A percentile compares a stretch with the other conserved stretches of the same genome.
phyloP scores from a whole-genome alignment of 2,329 filamentous ascomycete genomes.

The Cytospora chrysosperma region DNA sequence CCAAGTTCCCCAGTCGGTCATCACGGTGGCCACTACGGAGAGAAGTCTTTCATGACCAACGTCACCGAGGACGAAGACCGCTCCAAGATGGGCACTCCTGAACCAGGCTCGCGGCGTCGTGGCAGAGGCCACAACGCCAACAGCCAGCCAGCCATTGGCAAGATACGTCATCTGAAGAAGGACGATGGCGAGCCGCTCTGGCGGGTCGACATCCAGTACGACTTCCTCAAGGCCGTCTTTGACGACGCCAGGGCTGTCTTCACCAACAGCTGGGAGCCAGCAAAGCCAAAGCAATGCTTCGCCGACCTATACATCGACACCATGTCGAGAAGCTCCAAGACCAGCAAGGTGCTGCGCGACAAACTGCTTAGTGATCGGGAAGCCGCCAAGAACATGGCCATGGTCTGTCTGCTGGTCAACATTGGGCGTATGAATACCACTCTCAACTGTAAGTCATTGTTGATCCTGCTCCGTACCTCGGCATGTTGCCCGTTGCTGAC shows the following conservation, averaged over 20 bases:
- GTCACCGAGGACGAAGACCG: slow-evolving; percentile 50
- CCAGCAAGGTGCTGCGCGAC: slow-evolving; percentile 96
- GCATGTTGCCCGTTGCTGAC: slow-evolving; percentile 29
- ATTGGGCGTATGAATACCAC: slow-evolving; percentile 99
- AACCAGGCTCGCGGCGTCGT: slow-evolving; percentile 35
- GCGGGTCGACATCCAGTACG: slow-evolving; percentile 85
- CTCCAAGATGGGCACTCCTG: slow-evolving; percentile 42
- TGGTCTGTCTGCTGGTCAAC: slow-evolving; percentile 97
- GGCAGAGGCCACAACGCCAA: slow-evolving; percentile 32
- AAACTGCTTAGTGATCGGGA: slow-evolving; percentile 90
- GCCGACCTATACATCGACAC: slow-evolving; percentile 97
- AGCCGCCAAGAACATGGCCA: slow-evolving; percentile 96
- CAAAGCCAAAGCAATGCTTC: slow-evolving; percentile 69
- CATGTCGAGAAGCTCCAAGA: slow-evolving; percentile 98
- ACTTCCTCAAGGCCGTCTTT: slow-evolving; percentile 79
- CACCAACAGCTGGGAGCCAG: slow-evolving; percentile 81
- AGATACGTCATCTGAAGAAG: slow-evolving; percentile 84
- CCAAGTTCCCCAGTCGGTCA: slow-evolving; percentile 45
- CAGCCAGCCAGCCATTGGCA: slow-evolving; percentile 48
- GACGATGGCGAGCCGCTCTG: slow-evolving; percentile 85
- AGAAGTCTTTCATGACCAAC: slow-evolving; percentile 49
- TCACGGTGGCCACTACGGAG: slow-evolving; percentile 26
- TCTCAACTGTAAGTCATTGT: slow-evolving; percentile 72
- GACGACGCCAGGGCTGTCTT: slow-evolving; percentile 75
- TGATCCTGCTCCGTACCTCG: slow-evolving; percentile 8